Evolutionary conservation across 2,329 filamentous ascomycete species (phyloP).

Genomic region (Ophiocordyceps robertsii): DNA sequence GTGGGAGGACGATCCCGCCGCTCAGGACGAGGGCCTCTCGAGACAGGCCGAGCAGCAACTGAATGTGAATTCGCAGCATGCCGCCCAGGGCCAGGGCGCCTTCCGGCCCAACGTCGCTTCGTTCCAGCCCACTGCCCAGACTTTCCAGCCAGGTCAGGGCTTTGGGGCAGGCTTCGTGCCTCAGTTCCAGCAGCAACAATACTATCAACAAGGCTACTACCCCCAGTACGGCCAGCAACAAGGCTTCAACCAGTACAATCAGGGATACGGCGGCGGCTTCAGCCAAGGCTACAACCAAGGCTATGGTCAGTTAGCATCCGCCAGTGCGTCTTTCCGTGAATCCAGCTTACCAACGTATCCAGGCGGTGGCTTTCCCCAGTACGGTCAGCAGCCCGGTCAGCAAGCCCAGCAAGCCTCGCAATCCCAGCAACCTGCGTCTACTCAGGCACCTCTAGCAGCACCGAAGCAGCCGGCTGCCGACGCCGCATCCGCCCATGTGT

Average conservation of each 20-base stretch:
- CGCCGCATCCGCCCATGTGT: slow-evolving; percentile 28
- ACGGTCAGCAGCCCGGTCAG: slow-evolving; percentile 30
- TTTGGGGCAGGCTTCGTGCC: slow-evolving; percentile 45
- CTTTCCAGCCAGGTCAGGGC: slow-evolving; percentile 60
- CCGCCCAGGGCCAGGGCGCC: slow-evolving; percentile 28
- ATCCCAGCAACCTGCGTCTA: slow-evolving; percentile 26
- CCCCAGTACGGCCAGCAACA: slow-evolving; percentile 40
- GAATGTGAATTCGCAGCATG: slow-evolving; percentile 50
- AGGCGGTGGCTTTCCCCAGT: slow-evolving; percentile 40
- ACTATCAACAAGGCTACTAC: slow-evolving; percentile 43
- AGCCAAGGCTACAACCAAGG: slow-evolving; percentile 34
- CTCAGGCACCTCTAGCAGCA: slow-evolving; percentile 29
- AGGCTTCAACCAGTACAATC: slow-evolving; percentile 38
- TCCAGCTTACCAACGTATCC: slow-evolving; percentile 5
- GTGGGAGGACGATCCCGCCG: slow-evolving; percentile 80
- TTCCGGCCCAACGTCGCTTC: slow-evolving; percentile 41
- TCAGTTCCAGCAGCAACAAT: slow-evolving; percentile 39
- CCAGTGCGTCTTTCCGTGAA: background rate
- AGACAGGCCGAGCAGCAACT: slow-evolving; percentile 64
- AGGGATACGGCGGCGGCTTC: slow-evolving; percentile 38
- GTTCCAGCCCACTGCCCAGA: slow-evolving; percentile 59
- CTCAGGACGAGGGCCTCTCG: slow-evolving; percentile 65
- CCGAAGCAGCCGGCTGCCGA: slow-evolving; percentile 11
- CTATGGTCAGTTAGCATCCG: slow-evolving; percentile 20
- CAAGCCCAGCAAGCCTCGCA: slow-evolving; percentile 27